Evolutionary conservation across 2,329 filamentous ascomycete species (phyloP).

Genomic region (Mycosphaerella sp.): DNA sequence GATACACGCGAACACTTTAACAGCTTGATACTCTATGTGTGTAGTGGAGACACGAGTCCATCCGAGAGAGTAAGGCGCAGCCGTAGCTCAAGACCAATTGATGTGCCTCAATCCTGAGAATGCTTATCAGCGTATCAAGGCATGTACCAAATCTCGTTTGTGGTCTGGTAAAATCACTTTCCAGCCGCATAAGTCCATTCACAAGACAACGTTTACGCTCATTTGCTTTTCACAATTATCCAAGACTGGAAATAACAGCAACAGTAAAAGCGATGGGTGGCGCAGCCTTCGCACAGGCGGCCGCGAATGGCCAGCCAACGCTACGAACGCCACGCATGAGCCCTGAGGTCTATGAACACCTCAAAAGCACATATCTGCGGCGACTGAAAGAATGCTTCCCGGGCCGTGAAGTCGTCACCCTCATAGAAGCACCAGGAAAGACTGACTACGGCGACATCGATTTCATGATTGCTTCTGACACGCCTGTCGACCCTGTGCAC

Average conservation of each 20-base stretch:
- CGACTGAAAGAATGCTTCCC: conserved; percentile 43
- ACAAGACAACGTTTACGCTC: no score
- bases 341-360: conserved; percentile 49
- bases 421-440: conserved; percentile 66
- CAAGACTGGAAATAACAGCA: background rate
- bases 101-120: no score
- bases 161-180: no score
- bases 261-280: conserved; percentile 56
- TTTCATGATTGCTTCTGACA: conserved; percentile 49
- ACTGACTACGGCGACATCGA: conserved; percentile 66
- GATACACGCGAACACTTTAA: no score
- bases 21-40: no score
- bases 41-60: no score
- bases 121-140: no score
- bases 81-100: no score
- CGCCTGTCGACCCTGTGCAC: conserved; percentile 22
- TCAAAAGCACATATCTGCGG: conserved; percentile 44
- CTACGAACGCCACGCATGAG: conserved; percentile 63
- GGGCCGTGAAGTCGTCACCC: conserved; percentile 52
- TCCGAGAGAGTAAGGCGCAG: no score
- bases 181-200: no score
- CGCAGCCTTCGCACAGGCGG: conserved; percentile 48
- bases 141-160: no score
- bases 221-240: background rate
- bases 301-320: conserved; percentile 38